Conservation (phyloP, 164 flowering plant genomes). For the Berberis vulgaris region DNA sequence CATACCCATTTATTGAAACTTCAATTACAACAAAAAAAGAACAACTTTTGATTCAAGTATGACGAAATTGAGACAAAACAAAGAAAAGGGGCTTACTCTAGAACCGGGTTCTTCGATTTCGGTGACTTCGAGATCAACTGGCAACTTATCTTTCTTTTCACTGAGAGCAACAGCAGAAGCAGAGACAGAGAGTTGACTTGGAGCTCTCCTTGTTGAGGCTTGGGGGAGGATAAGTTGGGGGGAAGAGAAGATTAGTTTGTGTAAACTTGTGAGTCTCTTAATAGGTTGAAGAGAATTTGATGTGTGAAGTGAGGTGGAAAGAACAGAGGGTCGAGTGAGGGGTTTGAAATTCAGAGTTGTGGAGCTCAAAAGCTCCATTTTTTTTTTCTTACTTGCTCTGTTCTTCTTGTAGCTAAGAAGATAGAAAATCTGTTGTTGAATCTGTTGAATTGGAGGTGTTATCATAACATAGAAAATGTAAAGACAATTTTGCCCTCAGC, state of each 20-base stretch:
- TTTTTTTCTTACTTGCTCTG: neutral
- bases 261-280: constrained; percentile 1
- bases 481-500: too few species aligned
- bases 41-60: too few species aligned
- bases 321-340: constrained; percentile 4
- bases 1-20: too few species aligned
- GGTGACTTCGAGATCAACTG: constrained; percentile 51
- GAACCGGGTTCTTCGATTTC: constrained; percentile 59
- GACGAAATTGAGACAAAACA: too few species aligned
- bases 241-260: constrained; percentile 6
- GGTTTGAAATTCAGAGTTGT: constrained; percentile 14
- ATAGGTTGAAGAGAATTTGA: constrained; percentile 3
- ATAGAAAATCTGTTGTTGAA: too few species aligned
- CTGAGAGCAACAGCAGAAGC: constrained; percentile 17
- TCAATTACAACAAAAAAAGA: too few species aligned
- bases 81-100: constrained; percentile 31
- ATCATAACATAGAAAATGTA: too few species aligned
- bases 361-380: constrained; percentile 28
- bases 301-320: constrained; percentile 4
- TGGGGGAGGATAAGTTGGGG: constrained; percentile 16
- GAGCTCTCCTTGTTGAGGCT: constrained; percentile 4
- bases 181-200: neutral
- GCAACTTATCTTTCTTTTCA: constrained; percentile 37
- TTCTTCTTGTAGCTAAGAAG: too few species aligned
- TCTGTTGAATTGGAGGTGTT: too few species aligned